Evolutionary conservation across 768 basidiomycete species (phyloP), one percentile per base, ranked within the genome.

Genomic region (Naematelia encephala): DNA sequence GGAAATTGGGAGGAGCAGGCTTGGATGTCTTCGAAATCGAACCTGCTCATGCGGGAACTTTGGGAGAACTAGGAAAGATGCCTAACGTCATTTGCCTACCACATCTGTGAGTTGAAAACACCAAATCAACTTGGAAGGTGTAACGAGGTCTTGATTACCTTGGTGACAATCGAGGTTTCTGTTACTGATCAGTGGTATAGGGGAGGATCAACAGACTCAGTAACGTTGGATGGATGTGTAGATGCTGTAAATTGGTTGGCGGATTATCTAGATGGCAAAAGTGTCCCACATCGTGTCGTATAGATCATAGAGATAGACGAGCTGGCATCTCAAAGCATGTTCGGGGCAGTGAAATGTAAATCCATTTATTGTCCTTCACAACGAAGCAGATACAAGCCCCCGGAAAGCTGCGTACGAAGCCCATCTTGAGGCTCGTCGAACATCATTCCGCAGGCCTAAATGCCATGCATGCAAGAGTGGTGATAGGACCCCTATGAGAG

Each of bases 401-500:
- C n/a, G n/a, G n/a, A n/a, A n/a, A n/a, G n/a, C n/a, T n/a, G n/a
- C n/a, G n/a, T n/a, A n/a, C n/a, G n/a, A n/a, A n/a, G n/a, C n/a
- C n/a, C n/a, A n/a, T n/a, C n/a, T n/a, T n/a, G n/a, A n/a, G n/a
- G n/a, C n/a, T n/a, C n/a, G n/a, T n/a, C n/a, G n/a, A n/a, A n/a
- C n/a, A n/a, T n/a, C n/a, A n/a, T n/a, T n/a, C n/a, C n/a, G n/a
- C n/a, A n/a, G n/a, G n/a, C 8, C 34, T 16, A 8, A 39, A 39
- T 39, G 34, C 34, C 34, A 39, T 39, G 34, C 34, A 39, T 39
- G 34, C 34, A 39, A 39, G 16, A 39, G 34, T 39, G 34, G 34
- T 8, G 34, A 16, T 39, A 16, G 34, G 34, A 39, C 34, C n/a
- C n/a, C n/a, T 39, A 60, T 46, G 62, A 64, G 21, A 98, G 82